Conservation (phyloP, 2,329 filamentous ascomycete species). For the Hyphodiscus sp. region DNA sequence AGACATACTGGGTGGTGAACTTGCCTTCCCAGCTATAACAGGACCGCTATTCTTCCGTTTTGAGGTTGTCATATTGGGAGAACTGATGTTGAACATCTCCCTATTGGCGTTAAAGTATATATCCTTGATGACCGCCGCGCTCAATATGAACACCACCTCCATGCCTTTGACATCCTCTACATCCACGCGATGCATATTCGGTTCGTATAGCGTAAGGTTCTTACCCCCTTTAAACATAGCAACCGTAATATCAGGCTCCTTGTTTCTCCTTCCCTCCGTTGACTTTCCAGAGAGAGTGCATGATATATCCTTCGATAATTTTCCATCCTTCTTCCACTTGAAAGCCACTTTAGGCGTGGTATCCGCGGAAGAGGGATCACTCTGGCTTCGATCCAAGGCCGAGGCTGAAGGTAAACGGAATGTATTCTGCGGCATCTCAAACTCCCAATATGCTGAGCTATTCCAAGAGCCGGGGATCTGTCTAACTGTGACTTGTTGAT, state of each 20-base stretch:
- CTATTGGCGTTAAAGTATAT: slow-evolving; percentile 57
- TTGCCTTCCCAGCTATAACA: slow-evolving; percentile 17
- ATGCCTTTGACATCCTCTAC: slow-evolving; percentile 91
- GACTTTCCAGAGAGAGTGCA: slow-evolving; percentile 80
- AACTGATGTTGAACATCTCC: slow-evolving; percentile 72
- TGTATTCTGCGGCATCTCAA: slow-evolving; percentile 80
- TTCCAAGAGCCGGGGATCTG: slow-evolving; percentile 73
- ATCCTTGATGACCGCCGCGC: slow-evolving; percentile 58
- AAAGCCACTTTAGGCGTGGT: slow-evolving; percentile 72
- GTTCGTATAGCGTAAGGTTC: slow-evolving; percentile 80
- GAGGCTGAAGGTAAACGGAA: slow-evolving; percentile 78
- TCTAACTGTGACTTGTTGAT: slow-evolving; percentile 69
- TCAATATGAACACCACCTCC: slow-evolving; percentile 69
- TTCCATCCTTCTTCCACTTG: slow-evolving; percentile 83
- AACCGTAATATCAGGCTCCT: slow-evolving; percentile 93
- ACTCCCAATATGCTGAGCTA: slow-evolving; percentile 77
- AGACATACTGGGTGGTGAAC: slow-evolving; percentile 23
- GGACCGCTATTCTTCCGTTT: slow-evolving; percentile 27
- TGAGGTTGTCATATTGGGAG: slow-evolving; percentile 31
- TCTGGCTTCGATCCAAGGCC: slow-evolving; percentile 66
- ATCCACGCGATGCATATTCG: slow-evolving; percentile 83
- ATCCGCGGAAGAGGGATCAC: slow-evolving; percentile 48
- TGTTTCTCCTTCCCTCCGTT: slow-evolving; percentile 67
- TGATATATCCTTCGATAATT: slow-evolving; percentile 79
- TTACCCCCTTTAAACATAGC: slow-evolving; percentile 72